These are phyloP conservation scores for Cutaneotrichosporon sp. DNA, from an alignment of 1,284 basidiomycete species.

Conservation along the genomic window DNA sequence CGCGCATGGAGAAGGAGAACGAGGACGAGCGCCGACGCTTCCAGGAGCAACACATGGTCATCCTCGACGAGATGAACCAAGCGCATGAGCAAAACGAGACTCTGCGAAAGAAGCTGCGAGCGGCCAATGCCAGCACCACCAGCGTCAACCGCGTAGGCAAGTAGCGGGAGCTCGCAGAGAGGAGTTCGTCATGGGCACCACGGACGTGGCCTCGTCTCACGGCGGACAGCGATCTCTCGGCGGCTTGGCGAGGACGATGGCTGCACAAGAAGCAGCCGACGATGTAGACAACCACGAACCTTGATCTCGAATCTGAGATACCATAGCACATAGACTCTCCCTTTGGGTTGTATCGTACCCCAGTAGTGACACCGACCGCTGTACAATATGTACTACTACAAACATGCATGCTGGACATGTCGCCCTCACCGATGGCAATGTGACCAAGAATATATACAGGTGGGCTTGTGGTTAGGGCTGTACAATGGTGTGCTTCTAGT, in stretches of 20 bases:
- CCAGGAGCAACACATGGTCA: constrained; percentile 48
- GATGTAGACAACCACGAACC: neutral
- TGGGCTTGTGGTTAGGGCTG: neutral
- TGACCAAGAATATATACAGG: neutral
- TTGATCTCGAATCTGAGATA: neutral
- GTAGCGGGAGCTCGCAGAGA: constrained; percentile 1
- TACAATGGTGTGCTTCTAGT: neutral
- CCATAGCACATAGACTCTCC: neutral
- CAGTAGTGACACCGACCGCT: neutral
- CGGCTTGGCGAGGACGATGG: neutral
- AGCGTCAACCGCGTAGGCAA: neutral
- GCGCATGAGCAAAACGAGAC: constrained; percentile 50
- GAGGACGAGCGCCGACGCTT: constrained; percentile 45
- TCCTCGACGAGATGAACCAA: constrained; percentile 53
- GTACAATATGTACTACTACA: neutral
- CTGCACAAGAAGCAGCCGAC: constrained; percentile 3
- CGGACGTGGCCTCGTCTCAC: neutral
- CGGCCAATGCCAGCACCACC: neutral
- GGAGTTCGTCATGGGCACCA: constrained; percentile 3
- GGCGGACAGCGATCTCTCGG: neutral
- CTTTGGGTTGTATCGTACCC: neutral
- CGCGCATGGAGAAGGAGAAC: constrained; percentile 37
- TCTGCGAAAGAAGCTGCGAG: constrained; percentile 44
- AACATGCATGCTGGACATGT: constrained; percentile 2
- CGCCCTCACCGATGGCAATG: neutral